Evolutionary conservation across 148 eudicot species (phyloP), one percentile per base, ranked within the genome.

Genomic region (Amaranthus cruentus): DNA sequence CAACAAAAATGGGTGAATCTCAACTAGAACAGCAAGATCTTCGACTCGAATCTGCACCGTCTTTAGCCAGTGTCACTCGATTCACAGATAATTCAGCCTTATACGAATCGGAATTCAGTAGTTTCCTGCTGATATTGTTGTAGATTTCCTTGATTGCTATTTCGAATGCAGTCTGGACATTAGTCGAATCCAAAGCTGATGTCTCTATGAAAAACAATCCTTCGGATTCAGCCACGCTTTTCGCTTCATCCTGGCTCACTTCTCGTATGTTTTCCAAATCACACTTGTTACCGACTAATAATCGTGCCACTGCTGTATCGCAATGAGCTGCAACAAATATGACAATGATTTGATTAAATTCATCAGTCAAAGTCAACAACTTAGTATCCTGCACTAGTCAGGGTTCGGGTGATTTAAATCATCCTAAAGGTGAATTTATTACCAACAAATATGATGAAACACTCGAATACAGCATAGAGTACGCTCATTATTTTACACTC

Each of bases 131-230:
- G 14, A 91, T 76, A 21, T 86, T 87, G 70, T 78, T 84, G 87
- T 89, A 87, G 71, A 91, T 91, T 68, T 86, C 88, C 12, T 85
- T 89, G 63, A 89, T 89, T 13, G 90, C 91, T 54, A 86, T 85
- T 87, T 91, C 93, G 21, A 91, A 91, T 13, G 97, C 97, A 6
- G 83, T 76, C 54, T 60, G 82, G 62, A 91, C 97, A 63, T 91
- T 91, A 2, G 97, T 85, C 6, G 93, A 84, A 68, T 87, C 88
- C 15, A 91, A 78, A 52, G 97, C 97, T 6, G 97, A 91, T 43
- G 97, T 91, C 75, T 91, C 97, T 66, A 91, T 91, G 87, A 91
- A 91, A 81, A 91, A 91, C 38, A 91, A 77, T 28, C 87, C 89
- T 83, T 89, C 91, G 55, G 81, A 87, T 73, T 86, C 90, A 10